Evolutionary conservation across 2,329 filamentous ascomycete species (phyloP), one percentile per base, ranked within the genome.

Genomic region (Myriosclerotinia duriaeana): DNA sequence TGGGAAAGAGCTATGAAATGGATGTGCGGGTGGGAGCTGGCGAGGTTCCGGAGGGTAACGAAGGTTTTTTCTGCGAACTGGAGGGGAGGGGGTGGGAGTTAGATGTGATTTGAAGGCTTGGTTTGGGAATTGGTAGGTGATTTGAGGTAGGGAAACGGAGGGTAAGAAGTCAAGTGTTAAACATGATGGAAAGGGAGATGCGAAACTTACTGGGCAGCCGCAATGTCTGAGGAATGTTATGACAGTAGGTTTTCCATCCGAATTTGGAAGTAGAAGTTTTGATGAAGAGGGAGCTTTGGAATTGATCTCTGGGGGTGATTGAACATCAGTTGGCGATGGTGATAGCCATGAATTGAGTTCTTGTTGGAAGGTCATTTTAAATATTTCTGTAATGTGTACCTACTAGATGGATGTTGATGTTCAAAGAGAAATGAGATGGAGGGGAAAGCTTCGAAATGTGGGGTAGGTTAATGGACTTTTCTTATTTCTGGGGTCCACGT

Each of bases 201-300:
- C 14, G 20, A 34, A 12, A 77, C 83, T 74, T 82, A 89, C 89
- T 91, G 89, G 89, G 78, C 89, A 91, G 44, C 89, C 89, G 75
- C 89, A 92, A 75, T 92, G 89, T 44, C 89, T 82, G 7, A 92
- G 80, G 73, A 92, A 92, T 20, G 86, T 82, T 26, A 92, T 78
- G 1, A 92, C 75, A 0, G 83, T 85, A 0, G 86, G 85, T 71
- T 84, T 86, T 34, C 76, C 76, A 71, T 79, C 77, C 0, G 83
- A 73, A 69, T 78, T 77, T 0, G 84, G 82, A n/a, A 89, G 76
- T 9, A 75, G 74, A 7, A 91, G 78, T 67, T 81, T 53, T 80
- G 36, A 79, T 70, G 84, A 81, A 7, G 79, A 79, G 0, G 88
- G 88, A 1, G 87, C 87, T 68, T 80, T 79, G 44, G 80, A 76